Evolutionary conservation across 208 protist species (phyloP).

Genomic region (Crithidia brevicula): DNA sequence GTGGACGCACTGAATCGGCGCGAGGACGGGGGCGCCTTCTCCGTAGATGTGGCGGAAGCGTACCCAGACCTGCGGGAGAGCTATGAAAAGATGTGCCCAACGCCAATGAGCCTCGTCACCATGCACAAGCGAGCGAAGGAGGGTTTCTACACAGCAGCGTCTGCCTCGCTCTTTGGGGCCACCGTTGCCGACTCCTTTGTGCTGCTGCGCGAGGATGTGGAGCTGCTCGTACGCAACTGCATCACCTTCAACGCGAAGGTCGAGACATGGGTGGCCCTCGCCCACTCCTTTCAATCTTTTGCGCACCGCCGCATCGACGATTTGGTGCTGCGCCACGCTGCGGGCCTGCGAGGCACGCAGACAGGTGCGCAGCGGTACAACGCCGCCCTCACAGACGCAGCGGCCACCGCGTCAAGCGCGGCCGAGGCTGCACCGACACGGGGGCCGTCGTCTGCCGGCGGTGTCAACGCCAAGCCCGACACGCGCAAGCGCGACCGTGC

Average conservation of each 20-base stretch:
- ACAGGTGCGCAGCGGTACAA: constrained; percentile 45
- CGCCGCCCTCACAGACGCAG: too few relatives aligned
- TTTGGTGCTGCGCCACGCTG: constrained; percentile 65
- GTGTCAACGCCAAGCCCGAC: neutral
- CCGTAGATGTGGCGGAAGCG: constrained; percentile 71
- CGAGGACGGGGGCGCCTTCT: constrained; percentile 79
- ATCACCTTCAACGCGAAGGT: constrained; percentile 79
- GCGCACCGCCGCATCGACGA: constrained; percentile 85
- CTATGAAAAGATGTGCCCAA: constrained; percentile 77
- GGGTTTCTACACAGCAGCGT: constrained; percentile 56
- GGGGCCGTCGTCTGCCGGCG: too few relatives aligned
- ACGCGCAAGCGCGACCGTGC: constrained; percentile 22
- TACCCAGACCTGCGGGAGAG: constrained; percentile 73
- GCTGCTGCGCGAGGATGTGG: constrained; percentile 70
- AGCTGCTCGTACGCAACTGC: constrained; percentile 88
- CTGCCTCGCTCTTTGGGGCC: constrained; percentile 37
- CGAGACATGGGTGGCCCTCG: constrained; percentile 68
- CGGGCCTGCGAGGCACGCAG: constrained; percentile 58
- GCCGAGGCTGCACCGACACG: neutral
- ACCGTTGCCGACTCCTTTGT: constrained; percentile 71
- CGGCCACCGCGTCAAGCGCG: neutral
- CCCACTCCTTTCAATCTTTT: constrained; percentile 66
- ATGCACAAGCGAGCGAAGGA: constrained; percentile 61
- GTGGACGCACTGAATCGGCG: constrained; percentile 65
- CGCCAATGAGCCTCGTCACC: constrained; percentile 78